These are phyloP conservation scores for Malassezia sp. DNA, from an alignment of 1,284 basidiomycete species.

Conservation along the genomic window DNA sequence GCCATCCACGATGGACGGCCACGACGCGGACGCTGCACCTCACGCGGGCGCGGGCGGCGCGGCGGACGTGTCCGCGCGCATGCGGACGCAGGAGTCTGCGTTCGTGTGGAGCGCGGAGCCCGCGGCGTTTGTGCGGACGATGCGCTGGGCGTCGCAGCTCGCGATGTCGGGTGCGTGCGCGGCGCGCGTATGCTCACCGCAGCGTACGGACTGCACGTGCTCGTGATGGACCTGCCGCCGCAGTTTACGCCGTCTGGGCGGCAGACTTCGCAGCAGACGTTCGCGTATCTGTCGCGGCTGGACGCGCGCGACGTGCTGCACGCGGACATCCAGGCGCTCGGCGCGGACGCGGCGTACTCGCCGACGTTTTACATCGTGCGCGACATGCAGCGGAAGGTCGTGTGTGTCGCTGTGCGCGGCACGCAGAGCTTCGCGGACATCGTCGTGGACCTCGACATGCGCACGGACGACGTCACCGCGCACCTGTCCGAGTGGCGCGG, in stretches of 20 bases:
- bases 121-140: conserved; percentile 27
- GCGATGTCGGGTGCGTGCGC: too few relatives aligned
- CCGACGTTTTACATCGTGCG: conserved; percentile 44
- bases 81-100: background rate
- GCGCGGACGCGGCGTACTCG: conserved; percentile 33
- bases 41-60: background rate
- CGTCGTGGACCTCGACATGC: conserved; percentile 42
- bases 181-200: too few relatives aligned
- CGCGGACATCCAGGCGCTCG: conserved; percentile 43
- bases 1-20: background rate
- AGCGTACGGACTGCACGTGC: conserved; percentile 27
- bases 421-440: conserved; percentile 45
- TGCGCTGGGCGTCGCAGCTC: conserved; percentile 44
- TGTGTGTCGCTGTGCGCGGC: conserved; percentile 41
- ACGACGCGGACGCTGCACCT: background rate
- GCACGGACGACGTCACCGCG: conserved; percentile 29
- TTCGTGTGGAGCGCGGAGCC: conserved; percentile 17
- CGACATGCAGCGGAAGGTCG: conserved; percentile 35
- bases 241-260: conserved; percentile 42
- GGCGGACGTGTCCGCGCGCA: too few relatives aligned
- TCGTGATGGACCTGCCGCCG: conserved; percentile 34
- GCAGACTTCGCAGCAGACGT: conserved; percentile 39
- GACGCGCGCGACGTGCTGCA: conserved; percentile 41
- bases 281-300: conserved; percentile 40
- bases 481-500: conserved; percentile 23